Percentiles rank a stretch among this genome's conserved stretches.
These are phyloP conservation scores for Penicillium steckii DNA, from an alignment of 495 filamentous ascomycete species.

Conservation along the genomic window DNA sequence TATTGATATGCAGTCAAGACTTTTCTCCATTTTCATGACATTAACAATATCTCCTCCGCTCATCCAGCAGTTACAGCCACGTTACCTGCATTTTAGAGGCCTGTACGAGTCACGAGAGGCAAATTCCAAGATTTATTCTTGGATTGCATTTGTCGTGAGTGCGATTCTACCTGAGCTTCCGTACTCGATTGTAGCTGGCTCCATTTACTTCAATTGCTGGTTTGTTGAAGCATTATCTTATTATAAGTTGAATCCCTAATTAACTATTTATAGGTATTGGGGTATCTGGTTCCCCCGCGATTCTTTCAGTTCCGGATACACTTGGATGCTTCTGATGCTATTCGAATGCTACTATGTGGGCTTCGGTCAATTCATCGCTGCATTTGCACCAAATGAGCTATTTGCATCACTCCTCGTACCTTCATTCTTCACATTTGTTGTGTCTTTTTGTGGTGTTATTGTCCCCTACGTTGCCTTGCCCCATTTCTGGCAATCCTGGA, in stretches of 20 bases:
- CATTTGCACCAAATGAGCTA: slow-evolving; percentile 69
- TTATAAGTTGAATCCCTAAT: not conserved
- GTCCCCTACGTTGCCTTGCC: slow-evolving; percentile 55
- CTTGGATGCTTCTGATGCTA: slow-evolving; percentile 60
- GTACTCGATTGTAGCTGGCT: slow-evolving; percentile 50
- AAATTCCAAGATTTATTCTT: slow-evolving; percentile 54
- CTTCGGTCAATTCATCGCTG: slow-evolving; percentile 74
- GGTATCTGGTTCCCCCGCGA: slow-evolving; percentile 52
- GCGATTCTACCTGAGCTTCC: slow-evolving; percentile 51
- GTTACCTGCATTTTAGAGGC: slow-evolving; percentile 45
- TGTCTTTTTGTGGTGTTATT: slow-evolving; percentile 63
- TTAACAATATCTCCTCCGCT: slow-evolving; percentile 62
- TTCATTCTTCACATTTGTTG: slow-evolving; percentile 61
- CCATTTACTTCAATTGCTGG: slow-evolving; percentile 60
- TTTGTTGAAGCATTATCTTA: slow-evolving; percentile 20
- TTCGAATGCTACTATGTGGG: slow-evolving; percentile 73
- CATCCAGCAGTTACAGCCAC: slow-evolving; percentile 58
- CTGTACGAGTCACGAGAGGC: slow-evolving; percentile 49
- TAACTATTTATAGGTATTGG: slow-evolving; percentile 34
- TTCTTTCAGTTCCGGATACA: slow-evolving; percentile 54
- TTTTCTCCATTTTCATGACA: slow-evolving; percentile 74
- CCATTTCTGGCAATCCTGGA: slow-evolving; percentile 64
- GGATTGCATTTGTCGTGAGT: slow-evolving; percentile 49
- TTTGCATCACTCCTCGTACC: slow-evolving; percentile 69
- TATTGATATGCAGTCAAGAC: slow-evolving; percentile 61